phyloP scores from a whole-genome alignment of 139 green algal genomes.

The Eudorina sp. region DNA sequence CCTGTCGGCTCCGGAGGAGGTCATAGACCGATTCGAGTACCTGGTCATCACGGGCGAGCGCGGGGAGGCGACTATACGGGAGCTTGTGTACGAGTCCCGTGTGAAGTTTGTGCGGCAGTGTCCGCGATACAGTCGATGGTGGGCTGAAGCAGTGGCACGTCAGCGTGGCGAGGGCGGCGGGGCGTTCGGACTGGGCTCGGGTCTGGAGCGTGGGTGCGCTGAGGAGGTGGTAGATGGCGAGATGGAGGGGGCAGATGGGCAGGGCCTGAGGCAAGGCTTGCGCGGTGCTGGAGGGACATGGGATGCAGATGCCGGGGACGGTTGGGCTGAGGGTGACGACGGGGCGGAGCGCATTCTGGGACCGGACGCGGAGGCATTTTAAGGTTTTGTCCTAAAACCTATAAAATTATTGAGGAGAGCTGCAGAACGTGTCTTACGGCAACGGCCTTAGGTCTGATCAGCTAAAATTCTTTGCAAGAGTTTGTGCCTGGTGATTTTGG shows the following conservation, averaged over 20 bases:
- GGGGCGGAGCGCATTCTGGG: not conserved
- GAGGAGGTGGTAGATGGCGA: not conserved
- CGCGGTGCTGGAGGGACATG: not conserved
- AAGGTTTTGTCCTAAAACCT: no score
- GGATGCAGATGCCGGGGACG: not conserved
- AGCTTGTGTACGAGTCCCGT: slow-evolving; percentile 31
- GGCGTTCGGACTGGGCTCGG: not conserved
- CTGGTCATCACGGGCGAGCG: not conserved
- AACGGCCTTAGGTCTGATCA: no score
- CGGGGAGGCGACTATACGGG: not conserved
- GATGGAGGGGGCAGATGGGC: no score
- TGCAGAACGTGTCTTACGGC: no score
- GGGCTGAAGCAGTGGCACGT: slow-evolving; percentile 22
- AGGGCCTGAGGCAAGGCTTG: no score
- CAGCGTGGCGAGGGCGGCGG: slow-evolving; percentile 14
- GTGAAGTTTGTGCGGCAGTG: slow-evolving; percentile 27
- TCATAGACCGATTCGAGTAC: slow-evolving; percentile 31
- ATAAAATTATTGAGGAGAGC: no score
- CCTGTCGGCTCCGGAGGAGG: not conserved
- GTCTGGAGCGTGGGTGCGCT: not conserved
- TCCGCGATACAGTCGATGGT: slow-evolving; percentile 36
- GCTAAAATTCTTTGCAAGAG: no score
- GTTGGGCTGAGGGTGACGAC: not conserved
- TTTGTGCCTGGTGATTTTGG: no score
- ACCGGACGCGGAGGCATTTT: not conserved